These are phyloP conservation scores for Fusarium nematophilum DNA, from an alignment of 2,329 filamentous ascomycete genomes.

Conservation along the genomic window DNA sequence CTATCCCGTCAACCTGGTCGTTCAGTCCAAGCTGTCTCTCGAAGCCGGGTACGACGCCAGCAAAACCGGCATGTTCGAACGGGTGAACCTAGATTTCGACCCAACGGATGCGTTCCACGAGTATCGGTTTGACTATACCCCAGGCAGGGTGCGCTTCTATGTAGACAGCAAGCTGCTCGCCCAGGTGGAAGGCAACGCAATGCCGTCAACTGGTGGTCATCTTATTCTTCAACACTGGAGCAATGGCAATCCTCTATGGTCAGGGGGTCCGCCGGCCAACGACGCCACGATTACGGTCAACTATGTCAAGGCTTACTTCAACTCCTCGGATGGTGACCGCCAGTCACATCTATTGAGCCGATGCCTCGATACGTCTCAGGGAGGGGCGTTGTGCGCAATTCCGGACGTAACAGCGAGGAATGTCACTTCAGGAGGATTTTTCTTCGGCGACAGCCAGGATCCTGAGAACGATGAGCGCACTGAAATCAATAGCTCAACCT, in stretches of 20 bases:
- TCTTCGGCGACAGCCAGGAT: conserved; percentile 14
- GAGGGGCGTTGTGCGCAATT: conserved; percentile 40
- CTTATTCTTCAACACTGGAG: conserved; percentile 82
- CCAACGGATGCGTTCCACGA: conserved; percentile 77
- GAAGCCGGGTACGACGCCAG: conserved; percentile 71
- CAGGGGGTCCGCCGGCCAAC: conserved; percentile 71
- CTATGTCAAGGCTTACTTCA: conserved; percentile 85
- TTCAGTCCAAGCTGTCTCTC: conserved; percentile 73
- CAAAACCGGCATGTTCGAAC: conserved; percentile 67
- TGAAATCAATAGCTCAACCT: background rate
- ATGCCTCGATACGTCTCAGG: conserved; percentile 24
- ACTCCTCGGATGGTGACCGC: conserved; percentile 63
- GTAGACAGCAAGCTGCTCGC: conserved; percentile 70
- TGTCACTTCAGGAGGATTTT: conserved; percentile 37
- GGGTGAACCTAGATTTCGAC: conserved; percentile 72
- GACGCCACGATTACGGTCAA: conserved; percentile 73
- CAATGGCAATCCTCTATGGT: conserved; percentile 79
- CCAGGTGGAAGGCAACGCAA: conserved; percentile 64
- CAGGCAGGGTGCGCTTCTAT: conserved; percentile 73
- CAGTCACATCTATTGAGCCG: conserved; percentile 16
- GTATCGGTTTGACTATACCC: conserved; percentile 81
- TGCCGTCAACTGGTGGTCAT: conserved; percentile 72
- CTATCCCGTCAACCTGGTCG: conserved; percentile 77
- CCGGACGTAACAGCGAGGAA: conserved; percentile 35
- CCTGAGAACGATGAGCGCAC: background rate